A percentile compares a stretch with the other conserved stretches of the same genome.
phyloP scores from a whole-genome alignment of 208 protist species.

The Wallacemonas collosoma region DNA sequence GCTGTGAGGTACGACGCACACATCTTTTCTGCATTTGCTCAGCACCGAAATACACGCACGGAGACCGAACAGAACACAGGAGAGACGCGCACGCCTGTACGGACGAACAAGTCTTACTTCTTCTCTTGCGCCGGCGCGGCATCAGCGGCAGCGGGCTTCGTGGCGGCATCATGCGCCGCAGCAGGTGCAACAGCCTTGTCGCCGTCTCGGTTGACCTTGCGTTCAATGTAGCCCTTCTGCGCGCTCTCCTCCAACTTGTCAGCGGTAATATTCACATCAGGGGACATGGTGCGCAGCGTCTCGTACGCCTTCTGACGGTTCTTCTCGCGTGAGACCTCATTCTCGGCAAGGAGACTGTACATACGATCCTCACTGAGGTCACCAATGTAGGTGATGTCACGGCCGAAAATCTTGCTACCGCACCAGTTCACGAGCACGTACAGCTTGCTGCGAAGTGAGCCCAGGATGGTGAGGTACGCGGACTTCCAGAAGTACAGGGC shows the following conservation, averaged over 20 bases:
- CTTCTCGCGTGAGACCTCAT: constrained; percentile 67
- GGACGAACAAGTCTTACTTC: too few relatives aligned
- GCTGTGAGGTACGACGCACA: too few relatives aligned
- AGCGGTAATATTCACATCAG: constrained; percentile 42
- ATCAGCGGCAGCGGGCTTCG: not conserved
- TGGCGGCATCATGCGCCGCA: not conserved
- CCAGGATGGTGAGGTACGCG: constrained; percentile 86
- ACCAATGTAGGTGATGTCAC: constrained; percentile 85
- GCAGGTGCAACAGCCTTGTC: not conserved
- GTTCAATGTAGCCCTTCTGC: constrained; percentile 36
- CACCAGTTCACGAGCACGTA: constrained; percentile 88
- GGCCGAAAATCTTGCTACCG: constrained; percentile 78
- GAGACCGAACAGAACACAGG: too few relatives aligned
- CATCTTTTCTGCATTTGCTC: too few relatives aligned
- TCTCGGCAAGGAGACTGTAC: constrained; percentile 57
- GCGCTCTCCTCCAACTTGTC: constrained; percentile 39
- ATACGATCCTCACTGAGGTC: constrained; percentile 78
- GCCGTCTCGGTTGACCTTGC: constrained; percentile 23
- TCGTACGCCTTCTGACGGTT: constrained; percentile 43
- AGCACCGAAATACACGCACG: too few relatives aligned
- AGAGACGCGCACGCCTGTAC: too few relatives aligned
- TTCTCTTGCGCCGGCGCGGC: not conserved
- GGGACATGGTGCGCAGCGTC: constrained; percentile 41
- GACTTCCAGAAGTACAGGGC: constrained; percentile 86
- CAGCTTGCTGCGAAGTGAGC: constrained; percentile 76